phyloP scores from a whole-genome alignment of 352 stramenopile species.

The Pythium grandisporangium region DNA sequence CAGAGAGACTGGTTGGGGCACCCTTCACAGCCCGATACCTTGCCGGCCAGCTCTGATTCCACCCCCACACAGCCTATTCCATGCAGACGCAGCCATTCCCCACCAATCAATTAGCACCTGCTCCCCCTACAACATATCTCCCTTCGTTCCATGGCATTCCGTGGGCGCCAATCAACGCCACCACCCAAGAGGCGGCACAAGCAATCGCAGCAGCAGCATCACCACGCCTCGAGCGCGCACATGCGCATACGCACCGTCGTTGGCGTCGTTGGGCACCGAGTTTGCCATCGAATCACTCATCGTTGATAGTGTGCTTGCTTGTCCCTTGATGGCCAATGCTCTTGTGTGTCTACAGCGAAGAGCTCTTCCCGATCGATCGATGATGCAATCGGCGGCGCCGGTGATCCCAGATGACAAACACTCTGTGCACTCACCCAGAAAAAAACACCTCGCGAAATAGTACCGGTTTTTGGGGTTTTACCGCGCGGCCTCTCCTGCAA shows the following conservation, averaged over 20 bases:
- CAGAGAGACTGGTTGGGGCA: slow-evolving; percentile 98
- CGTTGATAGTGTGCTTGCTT: slow-evolving; percentile 1
- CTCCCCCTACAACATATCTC: too few species aligned
- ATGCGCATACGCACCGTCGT: slow-evolving; percentile 23
- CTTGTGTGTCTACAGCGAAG: too few species aligned
- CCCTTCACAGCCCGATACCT: slow-evolving; percentile 90
- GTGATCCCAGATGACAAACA: slow-evolving; percentile 12
- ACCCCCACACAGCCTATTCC: slow-evolving; percentile 90
- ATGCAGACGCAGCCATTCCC: too few species aligned
- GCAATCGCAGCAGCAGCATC: background rate
- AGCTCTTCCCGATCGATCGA: background rate
- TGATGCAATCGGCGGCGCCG: slow-evolving; percentile 24
- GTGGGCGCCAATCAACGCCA: too few species aligned
- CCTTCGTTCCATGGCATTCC: too few species aligned
- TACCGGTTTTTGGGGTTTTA: background rate
- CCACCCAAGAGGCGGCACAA: too few species aligned
- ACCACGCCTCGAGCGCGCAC: background rate
- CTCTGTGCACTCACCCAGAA: slow-evolving; percentile 3
- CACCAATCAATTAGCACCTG: too few species aligned
- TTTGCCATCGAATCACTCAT: slow-evolving; percentile 24
- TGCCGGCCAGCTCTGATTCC: slow-evolving; percentile 91
- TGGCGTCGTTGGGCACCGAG: slow-evolving; percentile 43
- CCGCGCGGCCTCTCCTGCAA: too few species aligned
- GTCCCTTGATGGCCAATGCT: background rate
- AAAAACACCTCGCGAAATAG: slow-evolving; percentile 1